These are phyloP conservation scores for Wickerhamiella sergipiensis DNA, from an alignment of 805 yeast species.

Conservation along the genomic window DNA sequence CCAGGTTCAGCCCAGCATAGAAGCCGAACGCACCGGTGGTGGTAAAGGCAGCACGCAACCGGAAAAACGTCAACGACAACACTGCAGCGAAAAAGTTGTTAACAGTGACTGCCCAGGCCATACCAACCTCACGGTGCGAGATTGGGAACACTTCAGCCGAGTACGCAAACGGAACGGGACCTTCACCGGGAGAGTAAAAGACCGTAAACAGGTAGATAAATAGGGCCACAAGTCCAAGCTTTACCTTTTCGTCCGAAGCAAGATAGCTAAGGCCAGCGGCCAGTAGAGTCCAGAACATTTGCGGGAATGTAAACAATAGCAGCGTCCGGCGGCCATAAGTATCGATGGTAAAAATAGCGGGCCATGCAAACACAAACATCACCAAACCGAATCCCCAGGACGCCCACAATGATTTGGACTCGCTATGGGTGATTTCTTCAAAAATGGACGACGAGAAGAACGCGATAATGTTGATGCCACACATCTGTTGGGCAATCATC, in stretches of 20 bases:
- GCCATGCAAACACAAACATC: constrained; percentile 66
- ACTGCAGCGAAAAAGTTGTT: constrained; percentile 41
- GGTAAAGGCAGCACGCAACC: constrained; percentile 47
- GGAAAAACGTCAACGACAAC: constrained; percentile 70
- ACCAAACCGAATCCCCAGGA: constrained; percentile 79
- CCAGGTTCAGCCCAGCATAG: constrained; percentile 79
- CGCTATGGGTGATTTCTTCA: constrained; percentile 35
- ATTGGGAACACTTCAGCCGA: constrained; percentile 48
- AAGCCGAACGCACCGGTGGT: constrained; percentile 80
- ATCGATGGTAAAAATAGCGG: constrained; percentile 70
- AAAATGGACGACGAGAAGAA: constrained; percentile 71
- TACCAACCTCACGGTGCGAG: constrained; percentile 13
- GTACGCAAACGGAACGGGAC: constrained; percentile 84
- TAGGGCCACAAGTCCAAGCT: constrained; percentile 50
- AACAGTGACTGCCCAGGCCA: constrained; percentile 28
- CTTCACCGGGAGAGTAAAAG: constrained; percentile 72
- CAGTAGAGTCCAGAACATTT: constrained; percentile 41
- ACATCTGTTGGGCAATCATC: constrained; percentile 84
- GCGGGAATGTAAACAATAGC: constrained; percentile 43
- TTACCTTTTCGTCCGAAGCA: constrained; percentile 36
- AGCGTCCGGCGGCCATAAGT: constrained; percentile 56
- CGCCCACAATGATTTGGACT: constrained; percentile 51
- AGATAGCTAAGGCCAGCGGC: constrained; percentile 48
- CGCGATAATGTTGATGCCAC: constrained; percentile 80
- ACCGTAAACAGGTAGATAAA: constrained; percentile 63